Conservation (phyloP, 768 basidiomycete species). For the Suillus lakei region DNA sequence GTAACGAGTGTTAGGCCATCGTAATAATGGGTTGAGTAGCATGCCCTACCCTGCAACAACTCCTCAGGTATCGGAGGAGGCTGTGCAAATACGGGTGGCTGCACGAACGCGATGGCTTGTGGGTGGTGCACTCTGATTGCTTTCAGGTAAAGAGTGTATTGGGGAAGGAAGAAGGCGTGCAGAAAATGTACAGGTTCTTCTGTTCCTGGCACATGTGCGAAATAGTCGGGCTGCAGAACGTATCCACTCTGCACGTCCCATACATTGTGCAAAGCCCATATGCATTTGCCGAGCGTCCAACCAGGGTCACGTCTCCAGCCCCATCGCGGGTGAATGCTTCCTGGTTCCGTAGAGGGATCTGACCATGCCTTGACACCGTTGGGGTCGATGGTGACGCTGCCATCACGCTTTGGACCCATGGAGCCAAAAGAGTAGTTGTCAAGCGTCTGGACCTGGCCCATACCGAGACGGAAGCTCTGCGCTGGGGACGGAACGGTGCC, state of each 20-base stretch:
- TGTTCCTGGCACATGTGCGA: constrained; percentile 50
- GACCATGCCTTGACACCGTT: constrained; percentile 82
- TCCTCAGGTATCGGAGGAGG: constrained; percentile 69
- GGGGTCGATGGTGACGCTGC: constrained; percentile 84
- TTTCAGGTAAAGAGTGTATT: constrained; percentile 58
- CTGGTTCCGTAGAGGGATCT: constrained; percentile 51
- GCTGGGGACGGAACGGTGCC: constrained; percentile 87
- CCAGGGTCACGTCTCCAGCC: constrained; percentile 77
- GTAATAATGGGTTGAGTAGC: constrained; percentile 88
- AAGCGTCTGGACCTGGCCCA: constrained; percentile 83
- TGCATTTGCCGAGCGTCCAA: constrained; percentile 81
- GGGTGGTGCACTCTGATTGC: constrained; percentile 74
- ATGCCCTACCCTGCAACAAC: constrained; percentile 66
- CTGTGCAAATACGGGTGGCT: constrained; percentile 86
- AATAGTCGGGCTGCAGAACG: constrained; percentile 77
- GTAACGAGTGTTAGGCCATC: constrained; percentile 95
- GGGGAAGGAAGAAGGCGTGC: constrained; percentile 79
- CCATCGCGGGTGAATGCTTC: constrained; percentile 70
- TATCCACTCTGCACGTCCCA: constrained; percentile 81
- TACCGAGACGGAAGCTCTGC: constrained; percentile 83
- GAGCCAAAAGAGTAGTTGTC: constrained; percentile 82
- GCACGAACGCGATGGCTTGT: constrained; percentile 86
- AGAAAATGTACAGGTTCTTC: constrained; percentile 67
- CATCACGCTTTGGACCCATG: constrained; percentile 76
- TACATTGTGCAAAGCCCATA: constrained; percentile 90